Base-by-base conservation (phyloP, 2,329 filamentous ascomycete species). In the Onygenales sp. region DNA sequence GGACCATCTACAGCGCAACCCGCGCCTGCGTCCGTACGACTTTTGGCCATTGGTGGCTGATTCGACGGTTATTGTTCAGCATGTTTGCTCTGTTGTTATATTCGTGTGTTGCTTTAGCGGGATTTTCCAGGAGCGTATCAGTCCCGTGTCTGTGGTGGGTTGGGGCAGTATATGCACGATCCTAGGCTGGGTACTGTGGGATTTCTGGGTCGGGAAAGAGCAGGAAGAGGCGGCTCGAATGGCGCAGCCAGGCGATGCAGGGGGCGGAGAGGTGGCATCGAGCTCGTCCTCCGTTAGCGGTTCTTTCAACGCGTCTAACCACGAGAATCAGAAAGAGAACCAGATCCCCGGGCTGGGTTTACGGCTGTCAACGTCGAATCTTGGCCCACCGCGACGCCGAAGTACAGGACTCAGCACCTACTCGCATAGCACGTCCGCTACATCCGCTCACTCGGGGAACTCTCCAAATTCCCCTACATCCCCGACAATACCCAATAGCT, bases 41-140 rank as follows among this genome's bases (percentile, higher is more conserved):
- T 98, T 98, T 71, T 98, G 93, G 92, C 89, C 91, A 7, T 78
- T 98, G 36, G 90, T 97, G 50, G 88, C 89, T 54, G 92, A 97
- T 69, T 92, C 89, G 11, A 96, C 92, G 2, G 89, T 97, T 55
- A 96, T 98, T 60, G 87, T 97, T 14, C 93, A 98, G 69, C 93
- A 98, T 69, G 87, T 97, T 48, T 95, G 89, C 69, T 94, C 89
- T 7, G 91, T 97, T 56, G 87, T 87, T 52, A 92, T 98, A 54
- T 98, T 97, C 66, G 81, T 95, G 57, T 91, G 92, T 59, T 95
- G 88, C 70, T 98, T 98, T 66, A 84, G 91, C 13, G 89, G 84
- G 51, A 98, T 98, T 57, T 87, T 87, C 61, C 84, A 92, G 61
- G 84, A 91, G 61, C 82, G 89, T 41, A 83, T 96, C n/a, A 90